Conservation (phyloP, 2,329 filamentous ascomycete genomes). For the Colletotrichum orbiculare region DNA sequence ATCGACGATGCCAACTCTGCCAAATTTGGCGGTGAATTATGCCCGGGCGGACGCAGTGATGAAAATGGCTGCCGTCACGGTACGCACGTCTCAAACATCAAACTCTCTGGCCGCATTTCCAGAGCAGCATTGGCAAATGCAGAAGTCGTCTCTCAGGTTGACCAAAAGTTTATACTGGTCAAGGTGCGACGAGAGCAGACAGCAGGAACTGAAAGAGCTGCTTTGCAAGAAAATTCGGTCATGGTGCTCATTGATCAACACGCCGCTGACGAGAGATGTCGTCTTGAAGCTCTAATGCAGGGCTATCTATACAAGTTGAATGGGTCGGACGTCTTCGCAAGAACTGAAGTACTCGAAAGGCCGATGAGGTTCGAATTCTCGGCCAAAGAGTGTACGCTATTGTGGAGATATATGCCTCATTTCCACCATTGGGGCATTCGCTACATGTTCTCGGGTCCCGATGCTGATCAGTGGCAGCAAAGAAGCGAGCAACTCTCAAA, state of each 20-base stretch:
- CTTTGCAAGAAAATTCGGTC: conserved; percentile 52
- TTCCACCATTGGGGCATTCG: conserved; percentile 82
- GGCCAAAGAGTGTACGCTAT: conserved; percentile 66
- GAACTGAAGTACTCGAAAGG: conserved; percentile 55
- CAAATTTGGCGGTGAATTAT: conserved; percentile 26
- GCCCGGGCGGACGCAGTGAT: neutral
- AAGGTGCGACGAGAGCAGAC: conserved; percentile 55
- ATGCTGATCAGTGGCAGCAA: conserved; percentile 13
- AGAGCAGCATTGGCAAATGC: conserved; percentile 70
- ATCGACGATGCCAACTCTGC: conserved; percentile 40
- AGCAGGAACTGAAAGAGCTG: neutral
- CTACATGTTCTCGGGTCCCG: conserved; percentile 59
- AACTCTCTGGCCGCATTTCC: conserved; percentile 63
- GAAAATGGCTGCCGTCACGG: conserved; percentile 6
- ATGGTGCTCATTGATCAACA: conserved; percentile 92
- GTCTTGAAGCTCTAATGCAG: conserved; percentile 78
- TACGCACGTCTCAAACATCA: conserved; percentile 14
- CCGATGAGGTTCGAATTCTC: conserved; percentile 75
- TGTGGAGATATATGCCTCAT: conserved; percentile 62
- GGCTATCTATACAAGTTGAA: conserved; percentile 55
- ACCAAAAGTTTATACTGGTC: conserved; percentile 87
- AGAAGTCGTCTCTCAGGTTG: conserved; percentile 82
- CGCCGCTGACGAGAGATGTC: conserved; percentile 89
- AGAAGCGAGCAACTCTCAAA: conserved; percentile 33
- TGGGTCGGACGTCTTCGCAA: conserved; percentile 36